Conservation (phyloP, 805 yeast species). For the Jamesozyma gamospora region DNA sequence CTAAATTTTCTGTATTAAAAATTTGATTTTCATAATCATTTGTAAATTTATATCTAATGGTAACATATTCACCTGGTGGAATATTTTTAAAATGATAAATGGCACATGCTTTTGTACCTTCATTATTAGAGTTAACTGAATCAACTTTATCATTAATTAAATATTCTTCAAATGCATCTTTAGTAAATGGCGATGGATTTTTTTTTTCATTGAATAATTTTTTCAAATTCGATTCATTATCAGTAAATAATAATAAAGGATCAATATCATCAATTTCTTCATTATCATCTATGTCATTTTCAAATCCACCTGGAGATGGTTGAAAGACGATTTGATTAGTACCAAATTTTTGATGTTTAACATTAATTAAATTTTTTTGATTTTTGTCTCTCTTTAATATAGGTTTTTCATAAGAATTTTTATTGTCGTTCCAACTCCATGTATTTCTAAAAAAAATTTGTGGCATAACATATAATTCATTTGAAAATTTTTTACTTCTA, state of each 20-base stretch:
- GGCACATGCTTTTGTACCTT: conserved; percentile 80
- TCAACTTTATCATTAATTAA: conserved; percentile 45
- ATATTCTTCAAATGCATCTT: conserved; percentile 87
- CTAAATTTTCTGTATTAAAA: conserved; percentile 25
- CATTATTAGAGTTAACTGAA: conserved; percentile 59
- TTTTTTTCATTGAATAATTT: conserved; percentile 51
- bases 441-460: conserved; percentile 80
- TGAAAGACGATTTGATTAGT: conserved; percentile 59
- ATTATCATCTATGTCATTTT: conserved; percentile 14
- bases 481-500: conserved; percentile 60
- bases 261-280: conserved; percentile 45
- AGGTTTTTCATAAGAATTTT: conserved; percentile 42
- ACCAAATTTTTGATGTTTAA: conserved; percentile 65
- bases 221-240: conserved; percentile 73
- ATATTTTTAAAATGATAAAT: conserved; percentile 73
- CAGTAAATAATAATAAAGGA: conserved; percentile 73
- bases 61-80: conserved; percentile 84
- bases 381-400: conserved; percentile 30
- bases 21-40: conserved; percentile 26
- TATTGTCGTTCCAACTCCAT: conserved; percentile 74
- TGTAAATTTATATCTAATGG: conserved; percentile 67
- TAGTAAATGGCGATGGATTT: conserved; percentile 52
- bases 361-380: conserved; percentile 40
- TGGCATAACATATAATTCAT: conserved; percentile 79
- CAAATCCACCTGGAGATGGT: conserved; percentile 71